phyloP scores from a whole-genome alignment of 2,329 filamentous ascomycete species.

The Mollisia scopiformis region DNA sequence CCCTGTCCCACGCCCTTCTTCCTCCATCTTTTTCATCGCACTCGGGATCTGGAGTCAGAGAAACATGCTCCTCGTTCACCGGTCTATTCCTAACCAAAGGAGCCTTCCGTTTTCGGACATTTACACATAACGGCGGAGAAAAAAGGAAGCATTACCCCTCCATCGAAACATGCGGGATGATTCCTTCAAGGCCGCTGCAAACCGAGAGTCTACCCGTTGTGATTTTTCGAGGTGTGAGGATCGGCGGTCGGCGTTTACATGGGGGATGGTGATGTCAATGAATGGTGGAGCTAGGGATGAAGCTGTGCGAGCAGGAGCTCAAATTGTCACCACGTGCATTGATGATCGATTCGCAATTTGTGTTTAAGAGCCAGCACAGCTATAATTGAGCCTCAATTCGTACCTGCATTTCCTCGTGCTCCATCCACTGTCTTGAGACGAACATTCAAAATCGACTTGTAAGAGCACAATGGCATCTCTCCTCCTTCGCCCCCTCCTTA shows the following conservation, averaged over 20 bases:
- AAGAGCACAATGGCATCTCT: constrained; percentile 31
- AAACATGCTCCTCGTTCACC: not conserved
- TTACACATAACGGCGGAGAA: not conserved
- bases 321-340: not conserved
- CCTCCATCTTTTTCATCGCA: too few species aligned
- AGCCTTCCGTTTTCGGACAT: not conserved
- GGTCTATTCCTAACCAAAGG: not conserved
- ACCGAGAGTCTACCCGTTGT: not conserved
- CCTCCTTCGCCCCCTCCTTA: constrained; percentile 35
- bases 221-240: not conserved
- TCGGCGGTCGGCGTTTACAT: not conserved
- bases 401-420: not conserved
- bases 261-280: not conserved
- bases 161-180: not conserved
- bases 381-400: constrained; percentile 12
- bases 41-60: too few species aligned
- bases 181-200: not conserved
- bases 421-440: not conserved
- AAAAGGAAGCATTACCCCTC: not conserved
- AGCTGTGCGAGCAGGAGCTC: not conserved
- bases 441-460: not conserved
- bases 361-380: not conserved
- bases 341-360: not conserved
- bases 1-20: constrained; percentile 1
- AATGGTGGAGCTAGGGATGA: not conserved